These are phyloP conservation scores for Phytopythium chamaehyphon DNA, from an alignment of 352 stramenopile species.

Conservation along the genomic window DNA sequence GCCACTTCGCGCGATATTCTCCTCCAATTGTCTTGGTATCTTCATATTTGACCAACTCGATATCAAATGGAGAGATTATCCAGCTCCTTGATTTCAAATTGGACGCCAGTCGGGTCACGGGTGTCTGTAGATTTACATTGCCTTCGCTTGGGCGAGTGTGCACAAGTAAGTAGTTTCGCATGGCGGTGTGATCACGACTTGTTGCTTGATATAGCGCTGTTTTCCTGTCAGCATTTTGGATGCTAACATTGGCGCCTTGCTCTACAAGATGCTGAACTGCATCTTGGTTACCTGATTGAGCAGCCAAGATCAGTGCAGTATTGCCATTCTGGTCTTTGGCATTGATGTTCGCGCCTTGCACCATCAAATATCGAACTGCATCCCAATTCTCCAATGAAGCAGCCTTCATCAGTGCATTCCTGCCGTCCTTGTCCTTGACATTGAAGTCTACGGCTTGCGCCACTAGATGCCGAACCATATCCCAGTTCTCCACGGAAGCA, in stretches of 20 bases:
- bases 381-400: not conserved
- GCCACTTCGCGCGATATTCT: constrained; percentile 3
- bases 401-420: constrained; percentile 2
- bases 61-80: constrained; percentile 1
- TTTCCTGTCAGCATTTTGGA: no score
- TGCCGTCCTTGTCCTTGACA: not conserved
- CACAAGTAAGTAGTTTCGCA: no score
- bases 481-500: not conserved
- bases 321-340: not conserved
- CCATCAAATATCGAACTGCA: not conserved
- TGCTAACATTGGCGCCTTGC: not conserved
- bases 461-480: constrained; percentile 1
- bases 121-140: not conserved
- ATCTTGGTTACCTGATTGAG: not conserved
- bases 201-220: no score
- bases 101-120: not conserved
- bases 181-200: no score
- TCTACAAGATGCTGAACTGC: not conserved
- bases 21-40: not conserved
- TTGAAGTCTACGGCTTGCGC: not conserved
- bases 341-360: not conserved
- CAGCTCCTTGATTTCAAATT: not conserved
- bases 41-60: not conserved
- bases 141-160: not conserved
- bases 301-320: not conserved